Evolutionary conservation across 176 grass and related monocot species (phyloP).

Genomic region (Bothriochloa decipiens): DNA sequence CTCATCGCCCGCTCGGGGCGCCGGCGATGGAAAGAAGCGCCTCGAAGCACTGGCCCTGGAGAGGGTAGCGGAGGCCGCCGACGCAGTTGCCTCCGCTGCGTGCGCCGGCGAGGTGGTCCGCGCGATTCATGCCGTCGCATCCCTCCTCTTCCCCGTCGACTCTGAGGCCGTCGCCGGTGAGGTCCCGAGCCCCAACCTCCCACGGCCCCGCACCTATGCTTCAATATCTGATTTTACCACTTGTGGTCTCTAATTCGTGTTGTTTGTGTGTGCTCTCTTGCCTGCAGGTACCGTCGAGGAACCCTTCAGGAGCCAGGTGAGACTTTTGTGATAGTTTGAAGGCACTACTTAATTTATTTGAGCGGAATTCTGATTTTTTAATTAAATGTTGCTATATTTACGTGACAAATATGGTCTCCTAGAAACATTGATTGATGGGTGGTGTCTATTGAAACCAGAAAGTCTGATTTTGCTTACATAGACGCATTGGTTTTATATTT

Average conservation of each 20-base stretch:
- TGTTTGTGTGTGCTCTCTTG: slow-evolving; percentile 19
- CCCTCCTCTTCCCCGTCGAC: slow-evolving; percentile 44
- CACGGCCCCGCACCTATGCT: neutral
- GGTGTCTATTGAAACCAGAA: neutral
- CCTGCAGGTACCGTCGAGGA: slow-evolving; percentile 64
- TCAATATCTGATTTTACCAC: neutral
- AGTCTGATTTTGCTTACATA: neutral
- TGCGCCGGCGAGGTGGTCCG: slow-evolving; percentile 54
- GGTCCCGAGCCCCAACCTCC: slow-evolving; percentile 26
- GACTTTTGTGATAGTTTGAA: slow-evolving; percentile 15
- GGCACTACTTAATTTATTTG: slow-evolving; percentile 6
- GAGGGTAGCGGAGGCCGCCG: slow-evolving; percentile 68
- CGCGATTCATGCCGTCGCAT: slow-evolving; percentile 47
- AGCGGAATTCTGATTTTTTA: neutral
- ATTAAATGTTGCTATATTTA: neutral
- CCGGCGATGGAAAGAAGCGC: slow-evolving; percentile 16
- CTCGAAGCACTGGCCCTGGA: slow-evolving; percentile 55
- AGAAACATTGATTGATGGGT: neutral
- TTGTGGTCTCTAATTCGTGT: slow-evolving; percentile 13
- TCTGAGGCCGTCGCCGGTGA: slow-evolving; percentile 42
- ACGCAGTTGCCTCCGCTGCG: slow-evolving; percentile 51
- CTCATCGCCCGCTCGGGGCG: neutral
- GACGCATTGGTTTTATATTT: neutral
- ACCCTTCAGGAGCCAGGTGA: slow-evolving; percentile 74
- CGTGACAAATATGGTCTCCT: neutral